These are phyloP conservation scores for Parasitella parasitica DNA, from an alignment of 371 early-diverging fungal genomes.

Conservation along the genomic window DNA sequence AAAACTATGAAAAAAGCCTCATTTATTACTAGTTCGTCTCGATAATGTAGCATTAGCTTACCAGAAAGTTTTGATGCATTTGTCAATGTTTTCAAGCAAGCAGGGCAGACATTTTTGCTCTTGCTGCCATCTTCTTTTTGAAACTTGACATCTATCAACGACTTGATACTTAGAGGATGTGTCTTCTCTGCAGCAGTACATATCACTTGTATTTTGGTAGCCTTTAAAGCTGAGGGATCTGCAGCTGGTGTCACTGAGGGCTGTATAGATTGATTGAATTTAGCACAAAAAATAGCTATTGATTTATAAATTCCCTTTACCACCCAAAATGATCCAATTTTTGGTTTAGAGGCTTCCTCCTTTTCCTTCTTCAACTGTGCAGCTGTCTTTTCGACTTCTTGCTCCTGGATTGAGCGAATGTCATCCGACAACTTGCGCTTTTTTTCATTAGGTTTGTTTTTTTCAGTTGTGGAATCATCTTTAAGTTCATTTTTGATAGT, in stretches of 20 bases:
- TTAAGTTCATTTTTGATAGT: neutral
- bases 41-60: conserved; percentile 41
- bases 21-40: too few species aligned
- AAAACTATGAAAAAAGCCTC: conserved; percentile 60
- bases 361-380: conserved; percentile 54
- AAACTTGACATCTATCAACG: conserved; percentile 74
- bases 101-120: conserved; percentile 68
- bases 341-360: conserved; percentile 55
- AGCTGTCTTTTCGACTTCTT: conserved; percentile 45
- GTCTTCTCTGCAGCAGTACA: conserved; percentile 71
- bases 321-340: conserved; percentile 80
- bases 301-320: conserved; percentile 36
- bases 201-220: conserved; percentile 51
- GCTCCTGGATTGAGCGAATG: conserved; percentile 27
- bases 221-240: conserved; percentile 56
- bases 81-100: conserved; percentile 79
- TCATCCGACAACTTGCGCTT: conserved; percentile 51
- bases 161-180: conserved; percentile 77
- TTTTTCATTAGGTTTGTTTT: conserved; percentile 1
- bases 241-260: conserved; percentile 78
- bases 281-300: neutral
- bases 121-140: conserved; percentile 42
- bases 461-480: neutral
- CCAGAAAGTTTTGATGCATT: conserved; percentile 75
- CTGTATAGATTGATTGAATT: conserved; percentile 33